phyloP scores from a whole-genome alignment of 163 green algal genomes.

The Coccomyxa subellipsoidea region DNA sequence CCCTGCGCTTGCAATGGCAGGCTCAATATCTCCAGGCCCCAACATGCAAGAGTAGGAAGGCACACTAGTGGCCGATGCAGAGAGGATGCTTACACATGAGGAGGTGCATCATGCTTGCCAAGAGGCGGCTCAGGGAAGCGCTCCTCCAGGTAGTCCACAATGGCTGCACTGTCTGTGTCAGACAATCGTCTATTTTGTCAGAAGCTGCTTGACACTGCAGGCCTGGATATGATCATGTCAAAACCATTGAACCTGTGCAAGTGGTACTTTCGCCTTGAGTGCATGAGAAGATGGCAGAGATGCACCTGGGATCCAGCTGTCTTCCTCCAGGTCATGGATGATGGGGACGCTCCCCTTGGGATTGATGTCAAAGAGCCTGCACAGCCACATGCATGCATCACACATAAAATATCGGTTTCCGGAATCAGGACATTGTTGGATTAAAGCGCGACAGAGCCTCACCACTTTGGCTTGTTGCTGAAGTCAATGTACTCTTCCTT shows the following conservation, averaged over 20 bases:
- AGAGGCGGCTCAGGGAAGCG: slow-evolving; percentile 50
- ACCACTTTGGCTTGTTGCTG: slow-evolving; percentile 76
- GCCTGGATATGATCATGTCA: no score
- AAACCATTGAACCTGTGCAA: no score
- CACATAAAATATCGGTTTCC: no score
- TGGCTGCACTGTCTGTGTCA: slow-evolving; percentile 51
- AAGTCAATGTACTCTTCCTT: slow-evolving; percentile 62
- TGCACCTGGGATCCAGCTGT: slow-evolving; percentile 41
- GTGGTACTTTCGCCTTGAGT: no score
- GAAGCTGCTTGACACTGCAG: no score
- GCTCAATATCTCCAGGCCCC: no score
- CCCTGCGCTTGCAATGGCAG: slow-evolving; percentile 41
- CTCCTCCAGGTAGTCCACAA: slow-evolving; percentile 61
- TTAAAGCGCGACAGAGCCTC: neutral
- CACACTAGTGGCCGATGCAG: no score
- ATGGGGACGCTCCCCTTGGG: slow-evolving; percentile 30
- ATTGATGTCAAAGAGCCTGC: slow-evolving; percentile 35
- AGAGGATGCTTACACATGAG: slow-evolving; percentile 33
- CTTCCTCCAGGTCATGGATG: slow-evolving; percentile 30
- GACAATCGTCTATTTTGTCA: neutral
- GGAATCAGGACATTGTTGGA: neutral
- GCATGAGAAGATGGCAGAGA: no score
- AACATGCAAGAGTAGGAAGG: no score
- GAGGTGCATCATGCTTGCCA: slow-evolving; percentile 33
- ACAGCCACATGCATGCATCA: neutral